phyloP scores from a whole-genome alignment of 2,329 filamentous ascomycete genomes.

The Paramyrothecium sp. region DNA sequence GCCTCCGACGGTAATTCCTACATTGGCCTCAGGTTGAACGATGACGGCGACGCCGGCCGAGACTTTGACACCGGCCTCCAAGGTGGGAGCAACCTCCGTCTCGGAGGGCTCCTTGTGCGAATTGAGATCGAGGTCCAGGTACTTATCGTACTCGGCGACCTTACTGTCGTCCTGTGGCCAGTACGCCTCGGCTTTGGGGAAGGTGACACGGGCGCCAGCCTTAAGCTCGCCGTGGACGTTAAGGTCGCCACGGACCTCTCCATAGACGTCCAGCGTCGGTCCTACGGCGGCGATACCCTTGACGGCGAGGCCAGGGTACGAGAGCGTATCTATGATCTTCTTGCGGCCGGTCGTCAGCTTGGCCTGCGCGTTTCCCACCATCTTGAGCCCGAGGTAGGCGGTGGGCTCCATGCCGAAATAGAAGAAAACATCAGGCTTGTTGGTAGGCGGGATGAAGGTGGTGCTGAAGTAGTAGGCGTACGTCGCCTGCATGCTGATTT shows the following conservation, averaged over 20 bases:
- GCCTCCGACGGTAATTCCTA: slow-evolving; percentile 7
- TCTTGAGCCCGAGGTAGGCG: slow-evolving; percentile 3
- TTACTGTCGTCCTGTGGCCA: neutral
- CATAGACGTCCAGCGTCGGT: slow-evolving; percentile 13
- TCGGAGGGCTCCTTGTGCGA: neutral
- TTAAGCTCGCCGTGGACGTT: neutral
- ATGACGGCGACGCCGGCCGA: slow-evolving; percentile 1
- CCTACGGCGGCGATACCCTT: slow-evolving; percentile 15
- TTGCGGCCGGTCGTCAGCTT: slow-evolving; percentile 1
- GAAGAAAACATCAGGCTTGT: slow-evolving; percentile 6
- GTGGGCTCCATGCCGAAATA: slow-evolving; percentile 9
- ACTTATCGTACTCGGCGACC: neutral
- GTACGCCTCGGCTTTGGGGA: neutral
- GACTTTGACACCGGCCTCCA: slow-evolving; percentile 5
- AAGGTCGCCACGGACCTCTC: slow-evolving; percentile 4
- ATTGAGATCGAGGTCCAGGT: neutral
- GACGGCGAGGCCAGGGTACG: slow-evolving; percentile 10
- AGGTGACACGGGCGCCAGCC: neutral
- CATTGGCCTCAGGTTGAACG: slow-evolving; percentile 5
- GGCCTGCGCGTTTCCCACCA: slow-evolving; percentile 7
- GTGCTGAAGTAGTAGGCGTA: slow-evolving; percentile 15
- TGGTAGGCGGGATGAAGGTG: slow-evolving; percentile 8
- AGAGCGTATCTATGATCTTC: slow-evolving; percentile 11
- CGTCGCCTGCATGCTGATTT: slow-evolving; percentile 9
- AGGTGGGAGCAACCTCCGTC: slow-evolving; percentile 2